Conservation (phyloP, 305 asterid species). For the Rubia peregrina region DNA sequence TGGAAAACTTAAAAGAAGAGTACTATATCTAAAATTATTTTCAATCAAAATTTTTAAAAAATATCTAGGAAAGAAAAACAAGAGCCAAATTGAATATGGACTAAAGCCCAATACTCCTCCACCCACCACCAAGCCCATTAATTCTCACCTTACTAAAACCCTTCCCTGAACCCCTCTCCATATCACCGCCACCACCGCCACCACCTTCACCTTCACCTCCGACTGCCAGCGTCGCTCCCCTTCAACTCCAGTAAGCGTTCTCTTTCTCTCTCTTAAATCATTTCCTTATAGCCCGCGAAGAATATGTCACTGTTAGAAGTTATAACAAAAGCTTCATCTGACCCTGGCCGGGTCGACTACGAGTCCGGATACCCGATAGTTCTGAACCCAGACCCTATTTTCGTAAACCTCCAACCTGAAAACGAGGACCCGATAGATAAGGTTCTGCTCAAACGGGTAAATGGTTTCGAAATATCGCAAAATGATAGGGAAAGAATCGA, state of each 20-base stretch:
- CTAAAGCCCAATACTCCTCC: neutral
- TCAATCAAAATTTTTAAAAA: too few relatives aligned
- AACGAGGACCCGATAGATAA: conserved; percentile 24
- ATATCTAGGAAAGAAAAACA: too few relatives aligned
- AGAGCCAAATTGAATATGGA: neutral
- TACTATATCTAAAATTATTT: too few relatives aligned
- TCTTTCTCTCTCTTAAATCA: neutral
- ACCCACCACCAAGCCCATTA: neutral
- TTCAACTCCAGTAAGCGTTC: neutral
- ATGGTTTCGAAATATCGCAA: conserved; percentile 50
- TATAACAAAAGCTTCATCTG: conserved; percentile 55
- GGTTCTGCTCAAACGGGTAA: conserved; percentile 27
- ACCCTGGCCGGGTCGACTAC: conserved; percentile 19
- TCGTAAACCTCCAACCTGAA: conserved; percentile 43
- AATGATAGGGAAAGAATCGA: conserved; percentile 41
- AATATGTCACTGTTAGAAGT: conserved; percentile 65
- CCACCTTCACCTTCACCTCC: neutral
- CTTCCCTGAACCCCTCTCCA: neutral
- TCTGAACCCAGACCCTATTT: conserved; percentile 49
- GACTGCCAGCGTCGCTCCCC: neutral
- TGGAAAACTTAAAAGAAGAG: too few relatives aligned
- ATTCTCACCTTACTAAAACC: neutral
- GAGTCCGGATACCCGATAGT: conserved; percentile 46
- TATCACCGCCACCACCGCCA: neutral
- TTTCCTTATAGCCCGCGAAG: neutral